These are phyloP conservation scores for Allantophomopsis cytisporea DNA, from an alignment of 2,329 filamentous ascomycete species.

Conservation along the genomic window DNA sequence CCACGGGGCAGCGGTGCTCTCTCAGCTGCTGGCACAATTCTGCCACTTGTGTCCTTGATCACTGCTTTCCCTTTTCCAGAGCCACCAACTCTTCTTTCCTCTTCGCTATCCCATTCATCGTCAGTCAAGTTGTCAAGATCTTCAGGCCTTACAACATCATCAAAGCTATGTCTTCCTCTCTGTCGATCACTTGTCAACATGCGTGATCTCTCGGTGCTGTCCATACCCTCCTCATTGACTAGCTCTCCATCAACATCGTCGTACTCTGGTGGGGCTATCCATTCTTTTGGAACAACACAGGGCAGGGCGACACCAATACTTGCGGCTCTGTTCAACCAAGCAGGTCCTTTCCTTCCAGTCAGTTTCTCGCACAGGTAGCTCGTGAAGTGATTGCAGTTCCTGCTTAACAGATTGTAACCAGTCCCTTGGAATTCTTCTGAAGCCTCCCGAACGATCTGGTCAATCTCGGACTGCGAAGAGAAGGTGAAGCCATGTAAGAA, in stretches of 20 bases:
- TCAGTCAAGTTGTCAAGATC: constrained; percentile 8
- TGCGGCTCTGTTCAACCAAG: constrained; percentile 75
- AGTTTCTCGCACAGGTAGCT: constrained; percentile 61
- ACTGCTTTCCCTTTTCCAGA: constrained; percentile 20
- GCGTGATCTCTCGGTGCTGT: constrained; percentile 36
- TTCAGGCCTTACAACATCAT: constrained; percentile 5
- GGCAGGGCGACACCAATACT: constrained; percentile 69
- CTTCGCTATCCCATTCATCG: constrained; percentile 30
- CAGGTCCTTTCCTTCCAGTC: constrained; percentile 55
- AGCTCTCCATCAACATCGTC: constrained; percentile 60
- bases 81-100: constrained; percentile 24
- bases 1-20: constrained; percentile 26
- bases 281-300: constrained; percentile 70
- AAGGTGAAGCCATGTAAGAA: constrained; percentile 73
- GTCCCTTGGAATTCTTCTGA: constrained; percentile 63
- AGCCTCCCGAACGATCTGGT: constrained; percentile 51
- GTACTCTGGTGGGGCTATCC: constrained; percentile 68
- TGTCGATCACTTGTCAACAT: constrained; percentile 33
- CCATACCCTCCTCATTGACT: constrained; percentile 33
- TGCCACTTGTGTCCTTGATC: constrained; percentile 34
- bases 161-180: constrained; percentile 15
- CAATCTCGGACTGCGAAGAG: constrained; percentile 53
- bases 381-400: constrained; percentile 86
- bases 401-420: constrained; percentile 67
- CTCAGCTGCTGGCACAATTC: constrained; percentile 36